Percentiles rank a stretch among this genome's conserved stretches.
Evolutionary conservation across 169 alveolate species (phyloP).

Genomic region (Plasmodium inui): DNA sequence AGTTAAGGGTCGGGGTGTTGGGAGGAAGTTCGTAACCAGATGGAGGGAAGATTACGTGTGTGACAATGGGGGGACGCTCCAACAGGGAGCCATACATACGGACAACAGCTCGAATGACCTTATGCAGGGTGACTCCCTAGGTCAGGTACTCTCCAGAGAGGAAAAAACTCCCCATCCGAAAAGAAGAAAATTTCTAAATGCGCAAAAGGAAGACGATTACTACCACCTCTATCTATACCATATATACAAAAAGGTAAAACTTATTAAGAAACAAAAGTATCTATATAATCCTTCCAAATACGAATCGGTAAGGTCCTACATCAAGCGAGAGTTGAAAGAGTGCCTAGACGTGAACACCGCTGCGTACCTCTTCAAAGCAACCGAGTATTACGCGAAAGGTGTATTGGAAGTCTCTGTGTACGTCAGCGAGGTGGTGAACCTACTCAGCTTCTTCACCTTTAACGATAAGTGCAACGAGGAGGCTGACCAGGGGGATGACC

Average conservation of each 20-base stretch:
- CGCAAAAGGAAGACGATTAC: conserved; percentile 58
- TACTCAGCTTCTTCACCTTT: conserved; percentile 65
- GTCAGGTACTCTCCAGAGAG: not conserved
- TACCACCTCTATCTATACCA: conserved; percentile 51
- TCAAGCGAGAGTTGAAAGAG: conserved; percentile 64
- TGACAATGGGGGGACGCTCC: not conserved
- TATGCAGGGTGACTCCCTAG: not conserved
- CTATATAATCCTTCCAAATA: conserved; percentile 52
- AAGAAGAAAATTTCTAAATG: conserved; percentile 25
- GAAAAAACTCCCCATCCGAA: not conserved
- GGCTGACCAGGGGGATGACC: not conserved
- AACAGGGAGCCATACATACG: not conserved
- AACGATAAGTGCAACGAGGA: conserved; percentile 4
- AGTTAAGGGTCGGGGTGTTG: not conserved
- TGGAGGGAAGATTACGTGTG: not conserved
- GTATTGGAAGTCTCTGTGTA: conserved; percentile 58
- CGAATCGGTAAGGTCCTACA: conserved; percentile 52
- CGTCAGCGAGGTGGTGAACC: conserved; percentile 35
- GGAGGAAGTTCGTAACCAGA: not conserved
- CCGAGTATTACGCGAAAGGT: conserved; percentile 35
- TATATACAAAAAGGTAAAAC: conserved; percentile 45
- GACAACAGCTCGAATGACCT: not conserved
- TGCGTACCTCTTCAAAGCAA: conserved; percentile 46
- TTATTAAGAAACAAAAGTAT: conserved; percentile 48
- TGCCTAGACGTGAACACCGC: conserved; percentile 58